Base-by-base conservation (phyloP, 2,329 filamentous ascomycete genomes). In the Colletotrichum agaves region DNA sequence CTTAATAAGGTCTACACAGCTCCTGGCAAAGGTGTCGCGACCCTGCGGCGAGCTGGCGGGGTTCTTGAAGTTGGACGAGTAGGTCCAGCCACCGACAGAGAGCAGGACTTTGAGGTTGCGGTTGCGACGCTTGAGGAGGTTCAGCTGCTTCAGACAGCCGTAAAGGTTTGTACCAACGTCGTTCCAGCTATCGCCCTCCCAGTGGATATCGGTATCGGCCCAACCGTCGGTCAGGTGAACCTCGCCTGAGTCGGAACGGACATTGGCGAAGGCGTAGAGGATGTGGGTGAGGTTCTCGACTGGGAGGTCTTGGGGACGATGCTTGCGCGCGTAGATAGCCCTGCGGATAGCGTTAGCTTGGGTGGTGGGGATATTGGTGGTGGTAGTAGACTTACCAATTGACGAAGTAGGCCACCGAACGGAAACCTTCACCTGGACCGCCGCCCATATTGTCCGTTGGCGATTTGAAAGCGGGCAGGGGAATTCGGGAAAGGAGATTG, bases 71-170 rank as follows among this genome's bases (percentile, higher is more conserved):
- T 97, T 96, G 77, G 87, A 83, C 70, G 91, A 93, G 78, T 97
- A 97, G 0, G 94, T 97, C 94, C 94, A 98, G 57, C 95, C 95
- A 69, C 94, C 94, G 69, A 98, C 93, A 61, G 91, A 94, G 4
- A 98, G 86, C 12, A 98, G 85, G 3, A 96, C 83, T 78, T 97
- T 97, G 69, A 98, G 84, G 72, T 94, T 90, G 53, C 93, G 90
- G 78, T 97, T 92, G 69, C 86, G 84, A 71, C 88, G 88, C 83
- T 98, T 98, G 50, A 94, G 86, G 1, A 97, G 83, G 77, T 92
- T 93, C 39, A 97, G 87, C 80, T 97, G 93, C 82, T 97, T 97
- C 71, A 96, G 78, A 76, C 92, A 95, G 58, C 94, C 94, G 76
- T 97, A 97, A 39, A 97, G 83, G 77, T 98, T 97, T 69, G 86